A percentile compares a stretch with the other conserved stretches of the same genome.
Conservation (phyloP, 345 rosid genomes). For the Gossypium mustelinum region DNA sequence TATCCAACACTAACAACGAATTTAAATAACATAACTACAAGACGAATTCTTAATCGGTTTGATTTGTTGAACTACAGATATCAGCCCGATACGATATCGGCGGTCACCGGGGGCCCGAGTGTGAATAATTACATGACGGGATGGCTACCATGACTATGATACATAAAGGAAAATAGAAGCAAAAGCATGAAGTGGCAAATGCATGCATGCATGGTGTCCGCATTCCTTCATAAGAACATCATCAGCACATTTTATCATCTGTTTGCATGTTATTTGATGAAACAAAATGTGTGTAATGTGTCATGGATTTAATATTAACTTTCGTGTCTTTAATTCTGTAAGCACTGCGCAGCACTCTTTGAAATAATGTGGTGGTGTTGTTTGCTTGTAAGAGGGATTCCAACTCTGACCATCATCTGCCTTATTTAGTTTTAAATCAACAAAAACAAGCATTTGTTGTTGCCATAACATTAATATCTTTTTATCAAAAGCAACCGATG, state of each 20-base stretch:
- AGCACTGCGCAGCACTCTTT: too few species aligned
- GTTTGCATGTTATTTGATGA: neutral
- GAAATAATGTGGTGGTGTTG: too few species aligned
- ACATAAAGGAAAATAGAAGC: neutral
- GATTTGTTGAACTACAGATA: slow-evolving; percentile 41
- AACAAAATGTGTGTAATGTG: neutral
- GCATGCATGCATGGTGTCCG: neutral
- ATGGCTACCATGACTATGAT: slow-evolving; percentile 66
- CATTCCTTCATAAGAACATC: neutral
- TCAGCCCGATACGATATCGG: slow-evolving; percentile 51
- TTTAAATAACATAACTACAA: neutral
- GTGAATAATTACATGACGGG: slow-evolving; percentile 77
- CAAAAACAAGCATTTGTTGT: too few species aligned
- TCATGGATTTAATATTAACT: neutral
- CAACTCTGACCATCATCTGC: too few species aligned
- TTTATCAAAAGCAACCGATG: too few species aligned
- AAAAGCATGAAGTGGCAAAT: neutral
- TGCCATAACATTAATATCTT: too few species aligned
- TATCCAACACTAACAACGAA: neutral
- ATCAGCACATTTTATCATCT: neutral
- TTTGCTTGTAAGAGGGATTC: too few species aligned
- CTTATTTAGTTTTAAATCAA: too few species aligned
- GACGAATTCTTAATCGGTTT: too few species aligned
- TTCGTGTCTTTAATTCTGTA: neutral
- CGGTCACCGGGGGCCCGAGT: slow-evolving; percentile 66